Percentiles rank a stretch among this genome's conserved stretches.
phyloP scores from a whole-genome alignment of 1,139 yeast genomes.

The Kurtzmaniella natalensis region DNA sequence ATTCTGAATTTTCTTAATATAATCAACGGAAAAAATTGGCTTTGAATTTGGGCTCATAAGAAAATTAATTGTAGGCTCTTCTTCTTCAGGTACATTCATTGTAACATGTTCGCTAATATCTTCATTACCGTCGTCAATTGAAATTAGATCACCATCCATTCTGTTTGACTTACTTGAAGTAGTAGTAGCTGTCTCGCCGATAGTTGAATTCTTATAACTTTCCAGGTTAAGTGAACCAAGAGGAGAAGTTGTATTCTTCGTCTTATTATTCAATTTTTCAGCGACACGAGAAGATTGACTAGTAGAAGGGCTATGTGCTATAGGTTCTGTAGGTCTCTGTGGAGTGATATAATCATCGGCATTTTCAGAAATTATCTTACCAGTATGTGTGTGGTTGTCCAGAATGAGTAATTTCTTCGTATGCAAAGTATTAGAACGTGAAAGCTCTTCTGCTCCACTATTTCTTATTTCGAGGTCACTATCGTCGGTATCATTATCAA shows the following conservation, averaged over 20 bases:
- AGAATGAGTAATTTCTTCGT: slow-evolving; percentile 1
- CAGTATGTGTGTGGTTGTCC: slow-evolving; percentile 16
- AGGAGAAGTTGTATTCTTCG: slow-evolving; percentile 22
- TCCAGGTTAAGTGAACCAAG: slow-evolving; percentile 14
- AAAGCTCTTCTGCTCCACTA: slow-evolving; percentile 14
- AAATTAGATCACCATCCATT: slow-evolving; percentile 1
- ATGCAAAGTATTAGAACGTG: slow-evolving; percentile 11
- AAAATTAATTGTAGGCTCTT: slow-evolving; percentile 29
- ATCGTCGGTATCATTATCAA: slow-evolving; percentile 23
- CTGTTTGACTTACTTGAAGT: not conserved
- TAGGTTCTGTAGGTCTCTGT: slow-evolving; percentile 39
- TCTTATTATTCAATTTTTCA: slow-evolving; percentile 6
- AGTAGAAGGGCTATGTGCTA: slow-evolving; percentile 37
- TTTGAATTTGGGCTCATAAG: slow-evolving; percentile 34
- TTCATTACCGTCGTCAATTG: slow-evolving; percentile 7
- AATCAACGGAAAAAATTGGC: slow-evolving; percentile 31
- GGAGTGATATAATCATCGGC: slow-evolving; percentile 32
- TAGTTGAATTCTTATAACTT: not conserved
- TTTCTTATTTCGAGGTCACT: slow-evolving; percentile 20
- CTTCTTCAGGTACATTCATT: slow-evolving; percentile 9
- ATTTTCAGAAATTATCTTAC: slow-evolving; percentile 15
- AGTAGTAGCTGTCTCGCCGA: not conserved
- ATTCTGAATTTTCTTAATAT: slow-evolving; percentile 26
- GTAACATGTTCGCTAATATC: slow-evolving; percentile 6
- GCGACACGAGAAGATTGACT: slow-evolving; percentile 29